Evolutionary conservation across 2,329 filamentous ascomycete species (phyloP), one percentile per base, ranked within the genome.

Genomic region (Calonectria pteridis): DNA sequence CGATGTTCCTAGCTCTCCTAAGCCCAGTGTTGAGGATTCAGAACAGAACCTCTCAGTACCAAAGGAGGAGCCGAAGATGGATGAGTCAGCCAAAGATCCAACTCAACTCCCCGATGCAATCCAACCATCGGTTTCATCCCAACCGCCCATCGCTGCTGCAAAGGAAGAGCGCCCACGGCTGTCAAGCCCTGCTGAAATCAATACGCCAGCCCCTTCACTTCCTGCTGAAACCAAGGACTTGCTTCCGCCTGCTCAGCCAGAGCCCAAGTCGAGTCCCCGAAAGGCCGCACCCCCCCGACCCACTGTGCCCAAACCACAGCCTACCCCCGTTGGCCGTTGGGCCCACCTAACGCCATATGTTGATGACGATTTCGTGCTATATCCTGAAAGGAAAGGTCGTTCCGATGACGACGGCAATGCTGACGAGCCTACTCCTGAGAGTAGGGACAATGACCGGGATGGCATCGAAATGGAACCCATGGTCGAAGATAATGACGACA

Each of bases 261-360:
- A 80, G 18, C 74, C 75, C 35, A 79, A 77, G 49, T 37, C 69
- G 46, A 80, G 77, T 46, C 77, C 78, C 7, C 75, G 72, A 40
- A 80, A 80, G 55, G 55, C 69, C 16, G 50, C 62, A 13, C 62
- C 74, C 16, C 51, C 68, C 33, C 72, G 72, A n/a, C 49, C 77
- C 28, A 67, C 63, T 10, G 69, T 76, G n/a, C 62, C 71, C 28
- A 77, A 81, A 69, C 78, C 81, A 35, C 82, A 84, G 43, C 82
- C 82, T 62, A 73, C 76, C 6, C 83, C 81, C 16, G 69, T 67
- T 16, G 83, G 84, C 3, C 81, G 82, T 28, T 87, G 84, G 83
- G 78, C 84, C 26, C 76, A 85, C 50, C 79, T 87, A 11, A 87
- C 84, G 2, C 84, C 86, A 5, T 87, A 86, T 64, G 71, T 87